Evolutionary conservation across 1,284 basidiomycete species (phyloP), one percentile per base, ranked within the genome.

Genomic region (Laetiporus sulphureus): DNA sequence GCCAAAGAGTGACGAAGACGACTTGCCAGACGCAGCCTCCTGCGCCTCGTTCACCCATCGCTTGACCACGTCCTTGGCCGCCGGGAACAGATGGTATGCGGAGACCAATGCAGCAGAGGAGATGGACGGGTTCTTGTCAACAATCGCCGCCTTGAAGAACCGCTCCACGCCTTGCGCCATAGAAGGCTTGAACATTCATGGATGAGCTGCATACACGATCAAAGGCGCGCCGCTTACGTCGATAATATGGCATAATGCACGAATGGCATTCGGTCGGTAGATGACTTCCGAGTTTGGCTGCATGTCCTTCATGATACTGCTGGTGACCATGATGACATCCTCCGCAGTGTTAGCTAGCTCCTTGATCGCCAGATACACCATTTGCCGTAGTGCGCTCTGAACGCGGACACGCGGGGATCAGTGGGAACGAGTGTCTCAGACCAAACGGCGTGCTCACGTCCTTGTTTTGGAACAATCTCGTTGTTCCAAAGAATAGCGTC

Each of bases 281-380:
- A 99, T 93, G 58, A 98, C 95, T 64, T 99, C 96, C 39, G 93
- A 87, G 63, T 98, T 98, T 39, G 94, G 90, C 61, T 99, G 95
- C 91, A 99, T 99, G 61, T 99, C 95, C 73, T 99, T 99, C 94
- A 98, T 98, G 66, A 99, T 99, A 60, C 93, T 97, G 59, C 90
- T 92, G 5, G 96, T 99, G 54, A 98, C 94, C 93, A 99, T 99
- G 59, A 99, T 97, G 29, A 98, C 91, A 72, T 99, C 96, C 66
- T 99, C 92, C 15, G 96, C 92, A n/a, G 89, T 87, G 32, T 81
- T 84, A 22, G 92, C 88, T 15, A 99, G 78, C 67, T 99, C 96
- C 71, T 99, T 99, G 73, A 99, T 97, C 40, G 94, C 90, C 45
- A 99, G 77, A 69, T 99, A 99, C 32, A 99, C 95, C 75, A 95